Conservation (phyloP, 129 eudicot genomes). For the Gnaphalium uliginosum region DNA sequence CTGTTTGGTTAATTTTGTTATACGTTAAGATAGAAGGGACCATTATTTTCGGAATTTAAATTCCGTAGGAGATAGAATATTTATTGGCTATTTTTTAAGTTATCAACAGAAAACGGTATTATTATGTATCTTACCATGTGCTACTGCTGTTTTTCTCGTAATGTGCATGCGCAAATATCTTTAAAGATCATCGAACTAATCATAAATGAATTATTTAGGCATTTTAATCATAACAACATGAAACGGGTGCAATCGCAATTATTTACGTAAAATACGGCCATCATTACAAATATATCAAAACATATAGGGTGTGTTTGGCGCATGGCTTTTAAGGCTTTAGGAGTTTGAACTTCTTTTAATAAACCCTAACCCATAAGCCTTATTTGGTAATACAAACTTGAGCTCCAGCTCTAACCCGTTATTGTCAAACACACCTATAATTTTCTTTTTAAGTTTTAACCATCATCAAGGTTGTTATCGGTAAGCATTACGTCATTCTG, state of each 20-base stretch:
- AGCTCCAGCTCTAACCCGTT: too few species aligned
- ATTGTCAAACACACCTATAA: too few species aligned
- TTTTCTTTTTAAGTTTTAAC: too few species aligned
- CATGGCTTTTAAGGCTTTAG: too few species aligned
- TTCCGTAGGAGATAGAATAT: constrained; percentile 3
- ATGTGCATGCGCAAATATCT: constrained; percentile 14
- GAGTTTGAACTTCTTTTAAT: too few species aligned
- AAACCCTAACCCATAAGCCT: too few species aligned
- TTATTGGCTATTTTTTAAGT: neutral
- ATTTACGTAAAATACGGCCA: neutral
- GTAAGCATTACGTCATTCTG: too few species aligned
- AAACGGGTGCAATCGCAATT: neutral
- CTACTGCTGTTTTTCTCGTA: constrained; percentile 23
- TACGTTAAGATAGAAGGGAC: neutral
- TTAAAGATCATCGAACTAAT: constrained; percentile 15
- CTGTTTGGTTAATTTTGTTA: neutral
- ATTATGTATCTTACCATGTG: constrained; percentile 32
- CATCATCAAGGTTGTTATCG: too few species aligned
- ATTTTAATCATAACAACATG: neutral
- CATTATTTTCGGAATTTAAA: constrained; percentile 2
- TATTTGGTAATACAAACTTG: too few species aligned
- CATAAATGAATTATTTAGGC: constrained; percentile 19
- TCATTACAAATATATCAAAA: too few species aligned
- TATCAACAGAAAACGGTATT: constrained; percentile 32
- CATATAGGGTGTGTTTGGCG: too few species aligned